Conservation (phyloP, 805 yeast species). For the Suhomyces vadensis region DNA sequence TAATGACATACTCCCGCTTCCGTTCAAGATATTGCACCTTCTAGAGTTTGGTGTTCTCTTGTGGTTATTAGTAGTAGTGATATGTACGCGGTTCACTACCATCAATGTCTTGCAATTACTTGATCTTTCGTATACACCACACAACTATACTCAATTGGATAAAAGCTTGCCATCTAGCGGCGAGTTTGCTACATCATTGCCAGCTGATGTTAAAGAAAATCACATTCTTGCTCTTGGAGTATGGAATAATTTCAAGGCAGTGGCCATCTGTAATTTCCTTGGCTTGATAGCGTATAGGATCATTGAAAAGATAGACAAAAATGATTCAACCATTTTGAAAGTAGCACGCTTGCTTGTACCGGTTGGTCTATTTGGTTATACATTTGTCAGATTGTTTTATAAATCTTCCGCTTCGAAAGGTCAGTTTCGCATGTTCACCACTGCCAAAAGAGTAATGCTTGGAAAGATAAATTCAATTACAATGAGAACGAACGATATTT, state of each 20-base stretch:
- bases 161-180: conserved; percentile 24
- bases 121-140: conserved; percentile 41
- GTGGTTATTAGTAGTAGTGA: conserved; percentile 51
- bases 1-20: conserved; percentile 34
- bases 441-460: conserved; percentile 51
- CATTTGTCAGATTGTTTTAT: conserved; percentile 30
- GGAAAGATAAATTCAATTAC: conserved; percentile 62
- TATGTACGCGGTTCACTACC: conserved; percentile 33
- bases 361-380: conserved; percentile 22
- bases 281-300: conserved; percentile 25
- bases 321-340: conserved; percentile 4
- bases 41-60: conserved; percentile 51
- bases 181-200: conserved; percentile 31
- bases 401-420: conserved; percentile 37
- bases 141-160: conserved; percentile 32
- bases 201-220: conserved; percentile 35
- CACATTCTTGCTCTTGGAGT: conserved; percentile 33
- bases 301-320: conserved; percentile 1
- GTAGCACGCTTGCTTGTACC: conserved; percentile 27
- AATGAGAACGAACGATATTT: conserved; percentile 73
- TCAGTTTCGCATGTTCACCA: conserved; percentile 44
- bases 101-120: conserved; percentile 49
- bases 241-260: conserved; percentile 30
- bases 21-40: conserved; percentile 48
- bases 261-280: conserved; percentile 23